A percentile compares a stretch with the other conserved stretches of the same genome.
Evolutionary conservation across 768 basidiomycete genomes (phyloP).

Genomic region (Russula earlei): DNA sequence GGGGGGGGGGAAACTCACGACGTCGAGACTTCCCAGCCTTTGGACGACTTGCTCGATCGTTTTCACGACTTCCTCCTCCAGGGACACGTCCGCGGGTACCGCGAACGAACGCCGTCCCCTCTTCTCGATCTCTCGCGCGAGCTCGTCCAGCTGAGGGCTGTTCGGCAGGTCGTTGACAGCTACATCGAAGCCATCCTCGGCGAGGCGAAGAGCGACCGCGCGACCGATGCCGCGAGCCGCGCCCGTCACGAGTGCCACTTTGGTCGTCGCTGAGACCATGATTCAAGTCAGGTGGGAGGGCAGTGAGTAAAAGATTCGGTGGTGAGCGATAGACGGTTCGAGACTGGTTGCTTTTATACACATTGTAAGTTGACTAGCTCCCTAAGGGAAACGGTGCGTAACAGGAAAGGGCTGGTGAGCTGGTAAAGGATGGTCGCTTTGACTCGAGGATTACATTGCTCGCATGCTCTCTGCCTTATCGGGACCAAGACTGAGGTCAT

Average conservation of each 20-base stretch:
- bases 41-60: conserved; percentile 4
- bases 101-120: conserved; percentile 8
- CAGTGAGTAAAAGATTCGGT: not conserved
- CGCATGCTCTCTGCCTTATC: not conserved
- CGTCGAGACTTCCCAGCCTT: conserved; percentile 13
- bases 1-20: not conserved
- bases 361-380: not conserved
- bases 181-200: conserved; percentile 20
- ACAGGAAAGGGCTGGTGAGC: too few species aligned
- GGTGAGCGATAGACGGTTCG: not conserved
- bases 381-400: not conserved
- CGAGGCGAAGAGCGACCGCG: conserved; percentile 21
- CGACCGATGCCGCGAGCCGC: conserved; percentile 21
- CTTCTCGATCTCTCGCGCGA: conserved; percentile 2
- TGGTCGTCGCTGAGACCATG: not conserved
- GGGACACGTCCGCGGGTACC: conserved; percentile 10
- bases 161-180: conserved; percentile 17
- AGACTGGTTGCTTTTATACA: not conserved
- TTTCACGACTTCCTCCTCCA: conserved; percentile 6
- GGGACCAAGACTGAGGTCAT: not conserved
- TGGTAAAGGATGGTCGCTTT: not conserved
- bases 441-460: not conserved
- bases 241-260: conserved; percentile 21
- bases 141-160: not conserved
- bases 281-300: not conserved